phyloP scores from a whole-genome alignment of 2,329 filamentous ascomycete genomes.

The Chaetothyriales sp. region DNA sequence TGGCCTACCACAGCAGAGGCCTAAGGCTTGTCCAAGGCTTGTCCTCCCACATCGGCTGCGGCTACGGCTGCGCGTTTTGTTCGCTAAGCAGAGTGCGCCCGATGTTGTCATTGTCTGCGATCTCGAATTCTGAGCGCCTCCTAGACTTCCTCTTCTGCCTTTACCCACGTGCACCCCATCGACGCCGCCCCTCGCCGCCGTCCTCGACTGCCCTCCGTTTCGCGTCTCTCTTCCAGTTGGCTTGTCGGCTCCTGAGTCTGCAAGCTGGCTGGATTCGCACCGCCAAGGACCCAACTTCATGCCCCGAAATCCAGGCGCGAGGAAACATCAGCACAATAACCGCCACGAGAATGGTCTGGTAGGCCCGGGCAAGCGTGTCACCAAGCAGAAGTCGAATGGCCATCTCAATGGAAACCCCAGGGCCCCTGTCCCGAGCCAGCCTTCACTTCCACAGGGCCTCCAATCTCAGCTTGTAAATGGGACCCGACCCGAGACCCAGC shows the following conservation, averaged over 20 bases:
- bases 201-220: background rate
- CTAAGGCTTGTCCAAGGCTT: background rate
- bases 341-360: constrained; percentile 81
- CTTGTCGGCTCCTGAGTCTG: constrained; percentile 18
- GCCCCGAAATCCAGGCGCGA: constrained; percentile 36
- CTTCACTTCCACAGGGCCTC: constrained; percentile 7
- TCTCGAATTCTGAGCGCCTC: background rate
- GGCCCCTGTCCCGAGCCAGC: constrained; percentile 24
- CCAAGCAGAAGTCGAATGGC: constrained; percentile 43
- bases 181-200: background rate
- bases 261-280: constrained; percentile 18
- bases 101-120: background rate
- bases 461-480: background rate
- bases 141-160: background rate
- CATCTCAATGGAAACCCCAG: constrained; percentile 39
- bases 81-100: background rate
- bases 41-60: background rate
- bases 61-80: background rate
- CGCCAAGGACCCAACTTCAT: constrained; percentile 26
- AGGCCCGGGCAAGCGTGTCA: constrained; percentile 58
- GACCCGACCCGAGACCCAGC: background rate
- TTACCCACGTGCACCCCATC: background rate
- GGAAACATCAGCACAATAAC: constrained; percentile 53
- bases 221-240: constrained; percentile 15
- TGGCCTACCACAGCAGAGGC: background rate